Conservation (phyloP, 1,284 basidiomycete species). For the Melampsora americana region DNA sequence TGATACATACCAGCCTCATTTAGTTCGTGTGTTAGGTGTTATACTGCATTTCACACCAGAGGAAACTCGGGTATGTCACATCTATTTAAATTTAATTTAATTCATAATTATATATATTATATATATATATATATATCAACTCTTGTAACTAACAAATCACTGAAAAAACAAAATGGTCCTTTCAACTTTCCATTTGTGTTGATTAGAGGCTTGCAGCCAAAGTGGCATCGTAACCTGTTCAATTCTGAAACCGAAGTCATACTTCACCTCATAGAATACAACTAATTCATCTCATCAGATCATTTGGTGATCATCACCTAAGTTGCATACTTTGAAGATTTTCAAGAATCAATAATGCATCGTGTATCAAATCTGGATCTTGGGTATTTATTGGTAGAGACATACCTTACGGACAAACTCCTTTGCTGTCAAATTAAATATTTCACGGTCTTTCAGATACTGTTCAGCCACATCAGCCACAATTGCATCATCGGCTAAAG, state of each 20-base stretch:
- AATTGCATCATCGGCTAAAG: slow-evolving; percentile 36
- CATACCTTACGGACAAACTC: slow-evolving; percentile 31
- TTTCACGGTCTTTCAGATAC: slow-evolving; percentile 15
- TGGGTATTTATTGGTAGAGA: no score
- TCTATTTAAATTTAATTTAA: background rate
- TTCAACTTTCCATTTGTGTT: background rate
- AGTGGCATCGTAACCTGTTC: background rate
- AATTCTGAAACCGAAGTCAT: background rate
- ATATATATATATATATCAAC: background rate
- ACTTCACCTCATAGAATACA: background rate
- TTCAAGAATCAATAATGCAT: background rate
- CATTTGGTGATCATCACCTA: background rate
- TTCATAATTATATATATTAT: background rate
- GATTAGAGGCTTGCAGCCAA: slow-evolving; percentile 24
- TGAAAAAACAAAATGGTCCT: background rate
- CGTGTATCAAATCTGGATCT: background rate
- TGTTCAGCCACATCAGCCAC: slow-evolving; percentile 39
- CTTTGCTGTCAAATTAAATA: slow-evolving; percentile 14
- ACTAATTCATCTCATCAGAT: background rate
- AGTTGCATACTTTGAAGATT: background rate
- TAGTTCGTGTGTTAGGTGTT: slow-evolving; percentile 81
- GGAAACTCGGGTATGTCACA: slow-evolving; percentile 61
- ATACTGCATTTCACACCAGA: slow-evolving; percentile 90
- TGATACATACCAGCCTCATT: slow-evolving; percentile 65
- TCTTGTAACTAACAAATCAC: slow-evolving; percentile 1